These are phyloP conservation scores for Calonectria multiphialidica DNA, from an alignment of 2,329 filamentous ascomycete species.

Conservation along the genomic window DNA sequence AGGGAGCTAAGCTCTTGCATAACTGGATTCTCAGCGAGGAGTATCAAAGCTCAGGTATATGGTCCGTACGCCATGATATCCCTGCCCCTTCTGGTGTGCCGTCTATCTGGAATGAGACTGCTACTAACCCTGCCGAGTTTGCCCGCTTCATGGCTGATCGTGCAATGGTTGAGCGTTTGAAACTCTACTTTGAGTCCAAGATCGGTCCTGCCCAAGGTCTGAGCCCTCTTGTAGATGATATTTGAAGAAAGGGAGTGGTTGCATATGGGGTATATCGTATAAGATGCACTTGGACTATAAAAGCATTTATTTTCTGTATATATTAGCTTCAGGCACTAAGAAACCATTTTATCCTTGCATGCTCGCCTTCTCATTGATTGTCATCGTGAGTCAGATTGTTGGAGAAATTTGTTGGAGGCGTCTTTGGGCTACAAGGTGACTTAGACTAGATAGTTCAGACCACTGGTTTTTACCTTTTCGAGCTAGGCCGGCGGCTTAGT, in stretches of 20 bases:
- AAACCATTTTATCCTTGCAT: no score
- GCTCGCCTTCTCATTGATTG: no score
- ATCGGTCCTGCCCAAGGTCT: neutral
- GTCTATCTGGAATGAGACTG: conserved; percentile 22
- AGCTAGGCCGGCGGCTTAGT: no score
- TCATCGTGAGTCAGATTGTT: no score
- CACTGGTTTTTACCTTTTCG: no score
- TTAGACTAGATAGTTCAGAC: no score
- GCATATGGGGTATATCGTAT: neutral
- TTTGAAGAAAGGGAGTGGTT: neutral
- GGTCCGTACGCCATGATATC: conserved; percentile 53
- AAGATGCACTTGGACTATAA: no score
- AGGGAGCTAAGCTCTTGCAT: conserved; percentile 63
- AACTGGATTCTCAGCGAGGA: conserved; percentile 59
- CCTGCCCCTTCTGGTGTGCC: conserved; percentile 43
- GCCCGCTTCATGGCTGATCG: conserved; percentile 56
- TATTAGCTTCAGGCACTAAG: no score
- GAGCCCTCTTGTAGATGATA: neutral
- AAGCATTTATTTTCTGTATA: no score
- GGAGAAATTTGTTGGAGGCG: no score
- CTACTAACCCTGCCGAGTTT: conserved; percentile 54
- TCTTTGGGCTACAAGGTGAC: no score
- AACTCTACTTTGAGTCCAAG: conserved; percentile 55
- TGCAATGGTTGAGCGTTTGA: conserved; percentile 53
- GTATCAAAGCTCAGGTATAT: conserved; percentile 45